These are phyloP conservation scores for Verticillium isaacii DNA, from an alignment of 2,329 filamentous ascomycete genomes.

Conservation along the genomic window DNA sequence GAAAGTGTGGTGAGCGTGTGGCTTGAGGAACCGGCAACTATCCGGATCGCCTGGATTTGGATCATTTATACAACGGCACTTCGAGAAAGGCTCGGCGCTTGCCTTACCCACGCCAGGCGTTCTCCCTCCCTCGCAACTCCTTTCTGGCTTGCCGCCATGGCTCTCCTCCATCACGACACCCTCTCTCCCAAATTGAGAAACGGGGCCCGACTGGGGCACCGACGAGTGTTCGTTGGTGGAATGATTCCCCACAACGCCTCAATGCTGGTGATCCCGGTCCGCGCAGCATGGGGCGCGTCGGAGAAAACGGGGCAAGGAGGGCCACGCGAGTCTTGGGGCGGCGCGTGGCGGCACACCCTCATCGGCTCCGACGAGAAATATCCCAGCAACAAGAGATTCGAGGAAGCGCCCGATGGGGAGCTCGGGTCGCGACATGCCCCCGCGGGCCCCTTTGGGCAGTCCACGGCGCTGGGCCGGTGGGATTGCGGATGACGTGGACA, in stretches of 20 bases:
- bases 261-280: neutral
- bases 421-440: neutral
- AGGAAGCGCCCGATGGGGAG: neutral
- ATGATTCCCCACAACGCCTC: neutral
- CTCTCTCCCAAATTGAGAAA: neutral
- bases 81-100: neutral
- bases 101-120: neutral
- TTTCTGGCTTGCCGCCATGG: neutral
- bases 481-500: neutral
- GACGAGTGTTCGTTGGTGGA: neutral
- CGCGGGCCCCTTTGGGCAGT: neutral
- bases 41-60: neutral
- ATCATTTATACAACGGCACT: neutral
- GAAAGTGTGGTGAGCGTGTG: neutral
- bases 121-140: neutral
- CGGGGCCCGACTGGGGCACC: neutral
- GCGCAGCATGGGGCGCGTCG: neutral
- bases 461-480: neutral
- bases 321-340: neutral
- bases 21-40: neutral
- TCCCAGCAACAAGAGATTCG: neutral
- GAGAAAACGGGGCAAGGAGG: neutral
- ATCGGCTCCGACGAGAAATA: neutral
- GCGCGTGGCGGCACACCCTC: neutral
- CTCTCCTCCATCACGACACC: neutral